phyloP scores from a whole-genome alignment of 1,139 yeast species.

The Lodderomyces parapsilosis region DNA sequence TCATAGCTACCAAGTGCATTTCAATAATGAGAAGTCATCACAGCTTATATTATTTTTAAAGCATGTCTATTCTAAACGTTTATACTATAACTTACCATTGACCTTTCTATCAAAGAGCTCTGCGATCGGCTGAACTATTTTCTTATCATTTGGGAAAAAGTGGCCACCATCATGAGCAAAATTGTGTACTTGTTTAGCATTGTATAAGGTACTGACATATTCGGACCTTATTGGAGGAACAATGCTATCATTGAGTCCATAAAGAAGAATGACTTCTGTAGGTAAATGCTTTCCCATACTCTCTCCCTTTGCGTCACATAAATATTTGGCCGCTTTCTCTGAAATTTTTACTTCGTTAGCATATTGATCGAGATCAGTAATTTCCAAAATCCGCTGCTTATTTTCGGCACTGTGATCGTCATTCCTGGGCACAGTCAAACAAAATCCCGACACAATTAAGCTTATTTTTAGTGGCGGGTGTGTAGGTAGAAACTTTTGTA shows the following conservation, averaged over 20 bases:
- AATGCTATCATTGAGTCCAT: constrained; percentile 32
- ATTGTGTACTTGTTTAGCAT: constrained; percentile 13
- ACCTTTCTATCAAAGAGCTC: constrained; percentile 21
- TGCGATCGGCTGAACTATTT: constrained; percentile 27
- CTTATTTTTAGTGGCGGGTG: constrained; percentile 47
- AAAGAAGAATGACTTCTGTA: constrained; percentile 29
- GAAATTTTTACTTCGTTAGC: constrained; percentile 18
- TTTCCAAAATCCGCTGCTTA: constrained; percentile 19
- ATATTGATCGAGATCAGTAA: constrained; percentile 24
- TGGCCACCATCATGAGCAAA: constrained; percentile 42
- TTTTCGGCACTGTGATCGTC: constrained; percentile 13
- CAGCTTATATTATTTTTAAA: neutral
- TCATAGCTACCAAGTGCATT: neutral
- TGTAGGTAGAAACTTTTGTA: constrained; percentile 37
- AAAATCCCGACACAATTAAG: constrained; percentile 54
- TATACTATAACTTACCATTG: constrained; percentile 16
- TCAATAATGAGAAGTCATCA: neutral
- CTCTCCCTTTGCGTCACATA: constrained; percentile 12
- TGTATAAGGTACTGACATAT: constrained; percentile 23
- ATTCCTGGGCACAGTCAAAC: constrained; percentile 43
- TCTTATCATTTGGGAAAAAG: constrained; percentile 28
- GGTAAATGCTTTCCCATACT: constrained; percentile 4
- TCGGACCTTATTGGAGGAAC: constrained; percentile 35
- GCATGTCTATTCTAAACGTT: neutral
- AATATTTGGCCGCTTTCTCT: constrained; percentile 20